Percentiles rank a stretch among this genome's conserved stretches.
phyloP scores from a whole-genome alignment of 495 filamentous ascomycete species.

The Hamigera avellanea region DNA sequence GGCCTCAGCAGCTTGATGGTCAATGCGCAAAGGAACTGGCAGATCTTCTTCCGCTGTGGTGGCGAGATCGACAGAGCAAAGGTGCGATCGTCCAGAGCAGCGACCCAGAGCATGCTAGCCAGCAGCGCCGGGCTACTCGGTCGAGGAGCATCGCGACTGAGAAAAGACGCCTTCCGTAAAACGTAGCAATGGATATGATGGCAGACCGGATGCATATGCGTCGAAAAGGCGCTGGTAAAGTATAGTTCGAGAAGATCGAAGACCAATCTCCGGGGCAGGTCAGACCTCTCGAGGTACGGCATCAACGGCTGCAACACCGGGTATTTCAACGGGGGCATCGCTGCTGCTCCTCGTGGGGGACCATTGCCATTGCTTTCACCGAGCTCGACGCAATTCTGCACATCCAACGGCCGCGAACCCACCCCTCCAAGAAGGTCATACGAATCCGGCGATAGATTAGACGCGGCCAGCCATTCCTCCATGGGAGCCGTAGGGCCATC shows the following conservation, averaged over 20 bases:
- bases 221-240: constrained; percentile 76
- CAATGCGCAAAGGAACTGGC: constrained; percentile 80
- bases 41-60: constrained; percentile 74
- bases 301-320: constrained; percentile 77
- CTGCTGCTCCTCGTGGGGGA: constrained; percentile 1
- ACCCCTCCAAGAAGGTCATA: constrained; percentile 21
- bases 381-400: constrained; percentile 26
- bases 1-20: constrained; percentile 79
- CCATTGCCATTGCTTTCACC: constrained; percentile 8
- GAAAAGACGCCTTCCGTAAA: constrained; percentile 79
- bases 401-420: constrained; percentile 23
- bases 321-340: constrained; percentile 49
- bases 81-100: constrained; percentile 83
- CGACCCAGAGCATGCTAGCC: constrained; percentile 92
- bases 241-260: constrained; percentile 82
- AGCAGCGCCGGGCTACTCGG: constrained; percentile 78
- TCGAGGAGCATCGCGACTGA: constrained; percentile 65
- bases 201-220: constrained; percentile 77
- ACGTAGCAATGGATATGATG: constrained; percentile 89
- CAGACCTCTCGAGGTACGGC: constrained; percentile 57
- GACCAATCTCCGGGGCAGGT: constrained; percentile 65
- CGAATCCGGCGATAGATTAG: constrained; percentile 28
- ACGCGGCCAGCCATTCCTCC: constrained; percentile 29
- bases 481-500: constrained; percentile 15
- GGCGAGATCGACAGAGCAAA: constrained; percentile 78